Percentiles rank a stretch among this genome's conserved stretches.
Conservation (phyloP, 139 green algal genomes). For the Astrephomene gubernaculifera region DNA sequence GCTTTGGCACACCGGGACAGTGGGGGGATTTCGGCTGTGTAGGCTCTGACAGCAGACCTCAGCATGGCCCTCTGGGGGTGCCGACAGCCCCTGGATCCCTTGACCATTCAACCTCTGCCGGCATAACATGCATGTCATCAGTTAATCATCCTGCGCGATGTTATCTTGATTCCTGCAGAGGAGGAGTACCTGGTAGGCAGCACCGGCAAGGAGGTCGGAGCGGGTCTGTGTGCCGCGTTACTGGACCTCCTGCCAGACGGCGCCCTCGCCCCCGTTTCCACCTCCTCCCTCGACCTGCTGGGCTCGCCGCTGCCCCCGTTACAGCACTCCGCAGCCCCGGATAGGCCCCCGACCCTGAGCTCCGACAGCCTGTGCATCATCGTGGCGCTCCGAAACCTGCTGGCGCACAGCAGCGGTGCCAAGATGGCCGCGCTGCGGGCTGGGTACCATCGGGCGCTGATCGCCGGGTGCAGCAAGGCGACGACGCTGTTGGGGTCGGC, state of each 20-base stretch:
- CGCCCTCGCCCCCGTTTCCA: neutral
- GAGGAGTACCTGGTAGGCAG: constrained; percentile 35
- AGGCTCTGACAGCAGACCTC: no score
- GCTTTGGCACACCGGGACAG: no score
- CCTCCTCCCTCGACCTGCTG: neutral
- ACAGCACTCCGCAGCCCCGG: neutral
- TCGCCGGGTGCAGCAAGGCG: constrained; percentile 35
- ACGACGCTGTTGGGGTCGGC: neutral
- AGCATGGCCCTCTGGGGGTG: no score
- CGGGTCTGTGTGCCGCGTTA: constrained; percentile 48
- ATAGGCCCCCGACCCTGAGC: neutral
- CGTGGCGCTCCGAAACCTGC: constrained; percentile 61
- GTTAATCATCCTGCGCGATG: no score
- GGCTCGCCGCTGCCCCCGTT: neutral
- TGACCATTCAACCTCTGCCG: no score
- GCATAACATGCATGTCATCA: no score
- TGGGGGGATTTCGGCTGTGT: no score
- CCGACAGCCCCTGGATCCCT: no score
- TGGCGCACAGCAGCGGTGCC: constrained; percentile 56
- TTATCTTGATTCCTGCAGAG: no score
- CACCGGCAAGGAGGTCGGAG: constrained; percentile 43
- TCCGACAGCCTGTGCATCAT: constrained; percentile 26
- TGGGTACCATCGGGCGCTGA: constrained; percentile 54
- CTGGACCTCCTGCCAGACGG: constrained; percentile 35
- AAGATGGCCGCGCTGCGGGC: constrained; percentile 53